Evolutionary conservation across 352 stramenopile genomes (phyloP).

Genomic region (Globisporangium cederbergense): DNA sequence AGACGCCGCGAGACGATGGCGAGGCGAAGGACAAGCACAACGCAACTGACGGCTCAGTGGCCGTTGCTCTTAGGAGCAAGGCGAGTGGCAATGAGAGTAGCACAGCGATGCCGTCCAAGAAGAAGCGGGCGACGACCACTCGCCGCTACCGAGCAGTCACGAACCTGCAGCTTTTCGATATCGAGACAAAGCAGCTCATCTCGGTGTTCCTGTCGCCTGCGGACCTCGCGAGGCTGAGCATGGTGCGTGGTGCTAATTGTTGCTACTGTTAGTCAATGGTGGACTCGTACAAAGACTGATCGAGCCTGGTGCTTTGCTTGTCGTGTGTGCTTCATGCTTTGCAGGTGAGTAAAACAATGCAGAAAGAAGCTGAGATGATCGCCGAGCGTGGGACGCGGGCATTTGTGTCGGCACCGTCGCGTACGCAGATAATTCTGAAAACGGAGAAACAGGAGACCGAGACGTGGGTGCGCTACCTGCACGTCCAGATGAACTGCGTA

Average conservation of each 20-base stretch:
- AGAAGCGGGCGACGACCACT: constrained; percentile 7
- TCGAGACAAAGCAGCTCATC: constrained; percentile 47
- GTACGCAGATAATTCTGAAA: constrained; percentile 39
- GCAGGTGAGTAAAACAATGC: constrained; percentile 49
- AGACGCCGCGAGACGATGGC: background rate
- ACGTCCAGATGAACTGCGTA: constrained; percentile 72
- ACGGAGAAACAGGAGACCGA: constrained; percentile 38
- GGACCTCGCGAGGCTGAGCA: constrained; percentile 47
- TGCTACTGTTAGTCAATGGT: background rate
- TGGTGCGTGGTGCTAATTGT: constrained; percentile 33
- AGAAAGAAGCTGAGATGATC: constrained; percentile 43
- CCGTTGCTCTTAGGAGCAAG: background rate
- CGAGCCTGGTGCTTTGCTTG: constrained; percentile 9
- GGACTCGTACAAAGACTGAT: background rate
- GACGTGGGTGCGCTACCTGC: constrained; percentile 63
- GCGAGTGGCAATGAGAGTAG: background rate
- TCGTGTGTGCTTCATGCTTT: background rate
- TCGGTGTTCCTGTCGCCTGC: constrained; percentile 35
- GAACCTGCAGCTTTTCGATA: constrained; percentile 49
- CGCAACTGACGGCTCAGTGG: background rate
- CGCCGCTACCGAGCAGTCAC: constrained; percentile 26
- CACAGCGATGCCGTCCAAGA: constrained; percentile 1
- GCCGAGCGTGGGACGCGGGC: constrained; percentile 35
- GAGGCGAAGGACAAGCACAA: background rate
- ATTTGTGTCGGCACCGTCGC: constrained; percentile 36